These are phyloP conservation scores for Hymenochaete sp. DNA, from an alignment of 1,284 basidiomycete species.

Conservation along the genomic window DNA sequence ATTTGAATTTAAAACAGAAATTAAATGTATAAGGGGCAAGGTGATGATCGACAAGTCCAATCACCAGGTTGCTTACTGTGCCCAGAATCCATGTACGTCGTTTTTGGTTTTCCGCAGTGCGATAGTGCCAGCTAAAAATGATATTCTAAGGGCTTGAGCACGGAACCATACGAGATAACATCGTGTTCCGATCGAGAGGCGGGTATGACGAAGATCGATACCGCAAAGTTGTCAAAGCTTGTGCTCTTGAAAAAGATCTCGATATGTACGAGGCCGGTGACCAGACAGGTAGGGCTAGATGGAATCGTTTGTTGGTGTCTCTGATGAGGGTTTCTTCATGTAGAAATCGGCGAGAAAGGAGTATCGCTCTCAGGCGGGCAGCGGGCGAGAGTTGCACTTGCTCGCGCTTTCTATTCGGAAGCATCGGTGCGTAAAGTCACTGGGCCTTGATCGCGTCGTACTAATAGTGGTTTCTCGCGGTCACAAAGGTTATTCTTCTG, in stretches of 20 bases:
- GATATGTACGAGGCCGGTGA: conserved; percentile 60
- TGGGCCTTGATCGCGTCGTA: conserved; percentile 42
- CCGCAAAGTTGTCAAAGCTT: conserved; percentile 54
- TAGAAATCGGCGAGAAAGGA: conserved; percentile 29
- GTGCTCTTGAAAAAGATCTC: conserved; percentile 55
- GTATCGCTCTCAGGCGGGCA: conserved; percentile 65
- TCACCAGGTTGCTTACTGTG: conserved; percentile 58
- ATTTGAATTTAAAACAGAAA: conserved; percentile 48
- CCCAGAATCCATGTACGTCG: conserved; percentile 54
- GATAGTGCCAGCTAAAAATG: too few species aligned
- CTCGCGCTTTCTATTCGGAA: not conserved
- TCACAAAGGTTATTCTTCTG: not conserved
- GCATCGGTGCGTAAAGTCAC: conserved; percentile 19
- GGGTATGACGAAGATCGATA: conserved; percentile 67
- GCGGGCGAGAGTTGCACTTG: conserved; percentile 48
- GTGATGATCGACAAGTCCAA: conserved; percentile 57
- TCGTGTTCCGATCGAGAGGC: conserved; percentile 63
- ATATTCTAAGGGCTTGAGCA: conserved; percentile 56
- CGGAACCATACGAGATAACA: conserved; percentile 76
- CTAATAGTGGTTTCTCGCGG: too few species aligned
- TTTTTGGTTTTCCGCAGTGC: too few species aligned
- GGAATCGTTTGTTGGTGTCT: too few species aligned
- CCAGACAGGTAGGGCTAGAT: too few species aligned
- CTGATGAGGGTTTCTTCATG: too few species aligned
- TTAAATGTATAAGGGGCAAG: conserved; percentile 53